Percentiles rank a stretch among this genome's conserved stretches.
phyloP scores from a whole-genome alignment of 1,284 basidiomycete species.

The Ceratorhiza oryzae-sativae region DNA sequence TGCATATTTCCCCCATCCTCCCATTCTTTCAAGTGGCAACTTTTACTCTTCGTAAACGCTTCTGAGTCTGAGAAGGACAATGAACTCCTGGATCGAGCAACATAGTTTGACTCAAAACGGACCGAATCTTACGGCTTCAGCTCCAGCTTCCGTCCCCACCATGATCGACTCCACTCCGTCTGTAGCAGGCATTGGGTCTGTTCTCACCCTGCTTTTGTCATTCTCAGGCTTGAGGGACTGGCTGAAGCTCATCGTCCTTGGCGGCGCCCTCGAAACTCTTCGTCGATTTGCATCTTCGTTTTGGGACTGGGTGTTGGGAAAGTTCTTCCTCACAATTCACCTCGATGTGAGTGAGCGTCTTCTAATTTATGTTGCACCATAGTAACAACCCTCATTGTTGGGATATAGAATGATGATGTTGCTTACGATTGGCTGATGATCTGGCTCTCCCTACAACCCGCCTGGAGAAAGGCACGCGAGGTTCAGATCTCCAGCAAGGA shows the following conservation, averaged over 20 bases:
- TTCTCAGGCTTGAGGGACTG: constrained; percentile 66
- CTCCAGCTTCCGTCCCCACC: not conserved
- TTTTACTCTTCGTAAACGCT: not conserved
- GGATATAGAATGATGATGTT: constrained; percentile 59
- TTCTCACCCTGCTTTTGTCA: constrained; percentile 55
- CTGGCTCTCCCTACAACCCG: constrained; percentile 64
- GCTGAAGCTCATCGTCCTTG: constrained; percentile 66
- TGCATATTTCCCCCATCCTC: not conserved
- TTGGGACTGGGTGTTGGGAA: constrained; percentile 58
- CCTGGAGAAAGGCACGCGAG: constrained; percentile 59
- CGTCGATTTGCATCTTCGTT: constrained; percentile 56
- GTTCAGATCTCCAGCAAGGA: constrained; percentile 54
- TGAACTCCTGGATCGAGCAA: constrained; percentile 22
- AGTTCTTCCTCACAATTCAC: constrained; percentile 67
- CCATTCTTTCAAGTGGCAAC: constrained; percentile 14
- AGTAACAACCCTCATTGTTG: not conserved
- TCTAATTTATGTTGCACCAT: not conserved
- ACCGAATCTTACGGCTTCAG: not conserved
- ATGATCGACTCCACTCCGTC: constrained; percentile 5
- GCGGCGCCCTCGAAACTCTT: constrained; percentile 64
- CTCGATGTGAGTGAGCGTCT: constrained; percentile 55
- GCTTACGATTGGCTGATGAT: constrained; percentile 66
- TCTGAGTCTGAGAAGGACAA: not conserved
- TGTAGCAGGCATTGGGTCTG: constrained; percentile 19
- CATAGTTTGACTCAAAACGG: not conserved